A percentile compares a stretch with the other conserved stretches of the same genome.
Conservation (phyloP, 192 early-diverging fungal genomes). For the Coemansia sp. region DNA sequence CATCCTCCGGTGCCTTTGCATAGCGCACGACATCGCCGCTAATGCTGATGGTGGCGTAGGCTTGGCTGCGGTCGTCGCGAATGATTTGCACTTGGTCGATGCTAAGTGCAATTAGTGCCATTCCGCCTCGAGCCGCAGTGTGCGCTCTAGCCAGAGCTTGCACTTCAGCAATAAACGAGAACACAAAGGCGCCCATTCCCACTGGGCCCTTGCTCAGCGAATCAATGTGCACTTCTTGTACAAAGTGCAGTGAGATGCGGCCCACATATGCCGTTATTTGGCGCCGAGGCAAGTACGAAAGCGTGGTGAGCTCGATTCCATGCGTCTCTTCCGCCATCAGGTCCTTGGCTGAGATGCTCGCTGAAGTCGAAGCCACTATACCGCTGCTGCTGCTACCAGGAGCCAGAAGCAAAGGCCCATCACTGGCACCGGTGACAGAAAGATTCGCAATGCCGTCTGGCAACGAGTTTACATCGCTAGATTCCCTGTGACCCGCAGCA, state of each 20-base stretch:
- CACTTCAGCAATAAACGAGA: slow-evolving; percentile 67
- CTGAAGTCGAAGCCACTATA: neutral
- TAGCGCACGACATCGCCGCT: slow-evolving; percentile 23
- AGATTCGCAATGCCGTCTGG: neutral
- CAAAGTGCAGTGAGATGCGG: slow-evolving; percentile 77
- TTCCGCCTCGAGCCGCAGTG: slow-evolving; percentile 69
- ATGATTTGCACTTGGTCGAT: slow-evolving; percentile 68
- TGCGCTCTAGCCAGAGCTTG: slow-evolving; percentile 70
- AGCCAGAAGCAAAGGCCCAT: neutral
- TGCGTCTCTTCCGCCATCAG: slow-evolving; percentile 17
- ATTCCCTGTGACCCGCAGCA: neutral
- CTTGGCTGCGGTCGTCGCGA: slow-evolving; percentile 72
- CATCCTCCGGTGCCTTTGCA: neutral
- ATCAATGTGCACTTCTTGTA: slow-evolving; percentile 65
- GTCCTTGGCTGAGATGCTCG: neutral
- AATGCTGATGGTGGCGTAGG: slow-evolving; percentile 64
- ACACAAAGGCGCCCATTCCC: slow-evolving; percentile 76
- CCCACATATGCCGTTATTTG: slow-evolving; percentile 63
- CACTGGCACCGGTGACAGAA: neutral
- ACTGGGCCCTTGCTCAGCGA: slow-evolving; percentile 41
- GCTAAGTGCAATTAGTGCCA: slow-evolving; percentile 66
- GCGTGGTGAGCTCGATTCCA: slow-evolving; percentile 67
- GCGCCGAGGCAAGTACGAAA: slow-evolving; percentile 64
- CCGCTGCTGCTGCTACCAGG: slow-evolving; percentile 1
- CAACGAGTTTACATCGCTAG: neutral